Evolutionary conservation across 1,284 basidiomycete genomes (phyloP).

Genomic region (Athelia sp.): DNA sequence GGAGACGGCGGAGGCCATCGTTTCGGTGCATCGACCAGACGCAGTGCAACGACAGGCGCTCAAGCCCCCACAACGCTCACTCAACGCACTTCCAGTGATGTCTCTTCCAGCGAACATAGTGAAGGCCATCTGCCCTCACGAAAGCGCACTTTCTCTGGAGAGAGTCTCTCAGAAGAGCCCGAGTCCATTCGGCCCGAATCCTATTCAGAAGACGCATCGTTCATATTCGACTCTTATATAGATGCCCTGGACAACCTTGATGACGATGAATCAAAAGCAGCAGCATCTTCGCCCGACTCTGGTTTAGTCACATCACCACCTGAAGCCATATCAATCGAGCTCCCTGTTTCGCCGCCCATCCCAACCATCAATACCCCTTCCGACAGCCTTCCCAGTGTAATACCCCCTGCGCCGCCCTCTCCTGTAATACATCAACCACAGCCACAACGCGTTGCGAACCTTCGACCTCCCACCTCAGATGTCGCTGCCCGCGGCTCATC

Average conservation of each 20-base stretch:
- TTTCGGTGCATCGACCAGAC: slow-evolving; percentile 54
- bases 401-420: slow-evolving; percentile 16
- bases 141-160: slow-evolving; percentile 15
- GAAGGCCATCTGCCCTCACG: slow-evolving; percentile 32
- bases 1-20: slow-evolving; percentile 81
- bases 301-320: slow-evolving; percentile 30
- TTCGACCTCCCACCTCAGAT: slow-evolving; percentile 19
- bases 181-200: slow-evolving; percentile 50
- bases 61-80: slow-evolving; percentile 23
- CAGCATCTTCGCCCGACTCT: slow-evolving; percentile 2
- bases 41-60: slow-evolving; percentile 34
- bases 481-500: slow-evolving; percentile 11
- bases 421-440: slow-evolving; percentile 57
- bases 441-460: slow-evolving; percentile 31
- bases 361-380: slow-evolving; percentile 20
- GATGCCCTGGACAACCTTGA: slow-evolving; percentile 29
- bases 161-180: slow-evolving; percentile 6
- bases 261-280: slow-evolving; percentile 38
- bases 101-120: slow-evolving; percentile 67
- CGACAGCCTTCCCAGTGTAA: slow-evolving; percentile 25
- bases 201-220: slow-evolving; percentile 67
- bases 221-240: slow-evolving; percentile 82
- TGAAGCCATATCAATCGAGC: slow-evolving; percentile 19
- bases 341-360: slow-evolving; percentile 21
- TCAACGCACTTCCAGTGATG: slow-evolving; percentile 55